These are phyloP conservation scores for Irpex lacteus DNA, from an alignment of 1,284 basidiomycete species.

Conservation along the genomic window DNA sequence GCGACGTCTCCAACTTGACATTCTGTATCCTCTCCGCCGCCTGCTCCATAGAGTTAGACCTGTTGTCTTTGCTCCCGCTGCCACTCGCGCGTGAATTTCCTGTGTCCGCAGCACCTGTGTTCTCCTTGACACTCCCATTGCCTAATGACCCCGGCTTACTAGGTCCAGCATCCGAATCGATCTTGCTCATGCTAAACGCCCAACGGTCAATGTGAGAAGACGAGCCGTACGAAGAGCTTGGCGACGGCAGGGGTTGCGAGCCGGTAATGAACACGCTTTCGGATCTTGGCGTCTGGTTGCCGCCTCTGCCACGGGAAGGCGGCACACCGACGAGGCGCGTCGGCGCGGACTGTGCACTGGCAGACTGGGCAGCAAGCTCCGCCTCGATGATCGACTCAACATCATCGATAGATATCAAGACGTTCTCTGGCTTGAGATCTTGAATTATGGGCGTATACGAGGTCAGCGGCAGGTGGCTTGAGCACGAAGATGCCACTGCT, in stretches of 20 bases:
- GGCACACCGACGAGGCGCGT: conserved; percentile 92
- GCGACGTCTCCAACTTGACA: conserved; percentile 57
- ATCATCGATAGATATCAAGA: conserved; percentile 96
- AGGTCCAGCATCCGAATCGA: conserved; percentile 39
- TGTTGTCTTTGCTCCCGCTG: conserved; percentile 17
- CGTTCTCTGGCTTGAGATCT: conserved; percentile 98
- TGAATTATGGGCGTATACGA: background rate
- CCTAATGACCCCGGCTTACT: conserved; percentile 27
- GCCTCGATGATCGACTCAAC: conserved; percentile 92
- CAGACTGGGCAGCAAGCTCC: conserved; percentile 65
- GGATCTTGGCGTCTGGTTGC: conserved; percentile 92
- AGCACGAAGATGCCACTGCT: conserved; percentile 26
- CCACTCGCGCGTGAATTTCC: conserved; percentile 18
- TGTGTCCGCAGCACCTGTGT: conserved; percentile 11
- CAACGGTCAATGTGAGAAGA: conserved; percentile 87
- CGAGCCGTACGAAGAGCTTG: conserved; percentile 70
- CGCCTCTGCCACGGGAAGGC: conserved; percentile 92
- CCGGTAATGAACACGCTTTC: conserved; percentile 92
- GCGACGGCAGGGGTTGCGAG: conserved; percentile 87
- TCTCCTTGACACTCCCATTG: conserved; percentile 18
- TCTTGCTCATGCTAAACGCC: conserved; percentile 90
- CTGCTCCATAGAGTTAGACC: conserved; percentile 41
- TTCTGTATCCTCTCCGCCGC: conserved; percentile 62
- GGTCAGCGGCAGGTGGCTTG: background rate
- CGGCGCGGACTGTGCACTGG: conserved; percentile 49